Percentiles rank a stretch among this genome's conserved stretches.
These are phyloP conservation scores for Acmispon strigosus DNA, from an alignment of 306 rosid genomes.

Conservation along the genomic window DNA sequence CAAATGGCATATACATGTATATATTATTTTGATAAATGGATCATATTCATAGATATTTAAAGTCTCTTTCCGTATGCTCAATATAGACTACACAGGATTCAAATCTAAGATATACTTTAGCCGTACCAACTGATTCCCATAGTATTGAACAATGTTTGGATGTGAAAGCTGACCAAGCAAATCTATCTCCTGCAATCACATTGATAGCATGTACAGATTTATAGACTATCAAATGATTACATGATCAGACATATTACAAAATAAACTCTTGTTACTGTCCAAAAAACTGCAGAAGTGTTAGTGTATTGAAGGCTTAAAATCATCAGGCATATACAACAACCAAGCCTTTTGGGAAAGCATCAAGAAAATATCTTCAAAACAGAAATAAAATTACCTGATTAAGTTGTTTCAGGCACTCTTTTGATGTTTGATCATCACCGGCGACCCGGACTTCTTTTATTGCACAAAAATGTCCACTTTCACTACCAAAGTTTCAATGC, in stretches of 20 bases:
- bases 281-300: neutral
- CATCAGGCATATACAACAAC: no score
- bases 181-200: slow-evolving; percentile 69
- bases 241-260: neutral
- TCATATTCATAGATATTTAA: neutral
- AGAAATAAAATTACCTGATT: slow-evolving; percentile 60
- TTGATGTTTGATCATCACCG: slow-evolving; percentile 70
- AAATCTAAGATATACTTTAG: neutral
- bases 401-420: slow-evolving; percentile 95
- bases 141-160: slow-evolving; percentile 88
- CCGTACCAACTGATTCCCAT: slow-evolving; percentile 85
- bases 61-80: no score
- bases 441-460: slow-evolving; percentile 91
- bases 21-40: slow-evolving; percentile 1
- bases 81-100: neutral
- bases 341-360: neutral
- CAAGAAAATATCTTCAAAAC: no score
- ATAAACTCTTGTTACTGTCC: neutral
- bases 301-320: neutral
- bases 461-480: slow-evolving; percentile 96
- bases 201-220: neutral
- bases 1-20: slow-evolving; percentile 12
- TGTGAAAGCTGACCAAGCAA: slow-evolving; percentile 81
- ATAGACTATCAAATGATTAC: neutral
- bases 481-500: slow-evolving; percentile 44